Conservation (phyloP, 2,329 filamentous ascomycete species). For the Emergomyces africanus region DNA sequence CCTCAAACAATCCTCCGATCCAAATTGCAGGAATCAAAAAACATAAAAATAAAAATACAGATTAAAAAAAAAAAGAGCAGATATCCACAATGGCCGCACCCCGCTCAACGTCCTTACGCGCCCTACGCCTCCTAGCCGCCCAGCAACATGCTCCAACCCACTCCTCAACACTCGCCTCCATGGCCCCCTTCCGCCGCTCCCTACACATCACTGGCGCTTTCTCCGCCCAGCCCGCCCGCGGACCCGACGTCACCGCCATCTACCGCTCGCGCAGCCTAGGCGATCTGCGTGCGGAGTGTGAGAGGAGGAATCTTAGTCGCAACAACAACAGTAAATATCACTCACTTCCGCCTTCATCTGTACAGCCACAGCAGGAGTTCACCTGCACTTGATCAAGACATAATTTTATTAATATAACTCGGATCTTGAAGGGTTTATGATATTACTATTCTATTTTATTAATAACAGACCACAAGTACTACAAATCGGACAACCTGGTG, state of each 20-base stretch:
- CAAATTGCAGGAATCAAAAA: neutral
- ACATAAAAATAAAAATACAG: neutral
- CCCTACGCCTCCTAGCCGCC: constrained; percentile 31
- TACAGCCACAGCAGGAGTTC: no score
- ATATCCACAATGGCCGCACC: constrained; percentile 32
- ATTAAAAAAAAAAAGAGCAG: neutral
- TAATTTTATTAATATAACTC: no score
- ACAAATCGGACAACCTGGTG: no score
- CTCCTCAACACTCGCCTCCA: constrained; percentile 1
- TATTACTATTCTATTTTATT: no score
- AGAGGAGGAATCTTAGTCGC: constrained; percentile 37
- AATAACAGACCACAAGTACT: no score
- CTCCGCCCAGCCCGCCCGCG: constrained; percentile 39
- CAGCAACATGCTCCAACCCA: constrained; percentile 21
- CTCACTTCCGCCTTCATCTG: no score
- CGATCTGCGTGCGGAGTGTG: constrained; percentile 40
- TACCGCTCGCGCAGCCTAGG: constrained; percentile 40
- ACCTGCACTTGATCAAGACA: no score
- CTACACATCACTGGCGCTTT: constrained; percentile 50
- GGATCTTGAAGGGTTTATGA: no score
- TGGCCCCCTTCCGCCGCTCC: constrained; percentile 30
- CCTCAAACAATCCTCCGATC: no score
- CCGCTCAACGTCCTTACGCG: constrained; percentile 33
- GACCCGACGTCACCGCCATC: constrained; percentile 38
- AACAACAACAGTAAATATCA: no score